Percentiles rank a stretch among this genome's conserved stretches.
These are phyloP conservation scores for Physcomitrellopsis africana DNA, from an alignment of 225 moss, liverwort and hornwort species.

Conservation along the genomic window DNA sequence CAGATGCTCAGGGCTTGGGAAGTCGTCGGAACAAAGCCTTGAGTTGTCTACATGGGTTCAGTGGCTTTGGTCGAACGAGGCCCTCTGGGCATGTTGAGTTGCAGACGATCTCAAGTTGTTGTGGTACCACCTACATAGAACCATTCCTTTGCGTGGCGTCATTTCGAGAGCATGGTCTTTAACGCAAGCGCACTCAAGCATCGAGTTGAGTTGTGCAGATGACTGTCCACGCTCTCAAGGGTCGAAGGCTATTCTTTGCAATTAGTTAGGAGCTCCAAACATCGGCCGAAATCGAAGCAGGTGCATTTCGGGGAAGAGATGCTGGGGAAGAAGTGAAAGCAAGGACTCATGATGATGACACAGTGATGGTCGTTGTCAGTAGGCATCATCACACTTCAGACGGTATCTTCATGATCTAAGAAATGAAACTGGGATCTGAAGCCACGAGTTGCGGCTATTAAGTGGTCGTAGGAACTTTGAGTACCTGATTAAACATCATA, in stretches of 20 bases:
- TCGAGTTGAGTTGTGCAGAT: conserved; percentile 41
- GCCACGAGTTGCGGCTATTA: conserved; percentile 29
- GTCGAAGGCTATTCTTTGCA: conserved; percentile 48
- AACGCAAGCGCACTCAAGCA: not conserved
- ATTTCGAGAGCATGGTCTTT: not conserved
- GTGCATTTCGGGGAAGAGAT: conserved; percentile 23
- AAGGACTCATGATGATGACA: conserved; percentile 10
- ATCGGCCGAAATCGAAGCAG: not conserved
- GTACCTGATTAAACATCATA: conserved; percentile 49
- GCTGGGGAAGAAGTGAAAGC: conserved; percentile 6
- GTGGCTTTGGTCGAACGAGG: conserved; percentile 10
- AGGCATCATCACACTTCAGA: conserved; percentile 44
- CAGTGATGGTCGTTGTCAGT: conserved; percentile 45
- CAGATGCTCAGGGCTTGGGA: conserved; percentile 4
- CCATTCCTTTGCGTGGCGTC: not conserved
- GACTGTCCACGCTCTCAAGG: conserved; percentile 47
- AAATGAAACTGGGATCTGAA: conserved; percentile 41
- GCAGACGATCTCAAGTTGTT: conserved; percentile 9
- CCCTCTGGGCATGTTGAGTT: conserved; percentile 25
- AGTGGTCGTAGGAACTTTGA: conserved; percentile 33
- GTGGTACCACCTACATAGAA: conserved; percentile 41
- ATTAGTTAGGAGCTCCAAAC: conserved; percentile 32
- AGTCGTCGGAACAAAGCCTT: too few relatives aligned
- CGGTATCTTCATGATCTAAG: conserved; percentile 42
- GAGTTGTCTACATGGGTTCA: conserved; percentile 20